phyloP scores from a whole-genome alignment of 2,329 filamentous ascomycete genomes.

The Nothophaeocryptopus gaeumannii region DNA sequence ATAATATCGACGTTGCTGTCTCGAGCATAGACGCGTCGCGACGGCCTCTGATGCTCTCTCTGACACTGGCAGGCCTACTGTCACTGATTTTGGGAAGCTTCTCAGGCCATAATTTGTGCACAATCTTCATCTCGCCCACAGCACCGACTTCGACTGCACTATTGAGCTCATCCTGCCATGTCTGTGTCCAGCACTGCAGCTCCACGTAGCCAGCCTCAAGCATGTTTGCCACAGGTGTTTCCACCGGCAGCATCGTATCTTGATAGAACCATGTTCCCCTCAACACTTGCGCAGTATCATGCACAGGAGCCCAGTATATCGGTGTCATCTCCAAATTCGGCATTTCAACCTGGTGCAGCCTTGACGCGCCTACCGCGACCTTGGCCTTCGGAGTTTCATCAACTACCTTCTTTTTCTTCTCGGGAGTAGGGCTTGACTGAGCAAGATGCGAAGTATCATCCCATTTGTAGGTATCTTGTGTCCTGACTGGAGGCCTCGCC shows the following conservation, averaged over 20 bases:
- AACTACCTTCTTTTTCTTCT: constrained; percentile 24
- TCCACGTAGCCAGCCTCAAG: constrained; percentile 88
- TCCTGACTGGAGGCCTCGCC: constrained; percentile 32
- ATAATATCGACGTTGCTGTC: constrained; percentile 28
- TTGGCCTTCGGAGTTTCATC: constrained; percentile 48
- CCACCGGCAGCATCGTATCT: constrained; percentile 88
- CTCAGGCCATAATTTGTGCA: constrained; percentile 76
- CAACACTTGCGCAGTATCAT: constrained; percentile 78
- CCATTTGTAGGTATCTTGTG: constrained; percentile 50
- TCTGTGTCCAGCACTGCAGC: constrained; percentile 75
- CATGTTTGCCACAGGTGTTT: constrained; percentile 81
- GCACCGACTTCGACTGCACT: constrained; percentile 89
- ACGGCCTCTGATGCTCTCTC: constrained; percentile 14
- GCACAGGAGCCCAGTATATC: constrained; percentile 95
- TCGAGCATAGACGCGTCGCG: constrained; percentile 10
- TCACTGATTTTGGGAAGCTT: constrained; percentile 55
- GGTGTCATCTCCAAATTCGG: constrained; percentile 82
- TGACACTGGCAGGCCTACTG: constrained; percentile 42
- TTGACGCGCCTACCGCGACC: constrained; percentile 83
- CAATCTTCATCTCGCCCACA: constrained; percentile 84
- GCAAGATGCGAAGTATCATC: constrained; percentile 39
- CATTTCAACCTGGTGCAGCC: constrained; percentile 82
- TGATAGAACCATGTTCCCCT: constrained; percentile 97
- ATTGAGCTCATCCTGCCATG: constrained; percentile 86
- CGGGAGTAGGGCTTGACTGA: constrained; percentile 28